Percentiles rank a stretch among this genome's conserved stretches.
phyloP scores from a whole-genome alignment of 2,329 filamentous ascomycete species.

The Fusarium multiceps region DNA sequence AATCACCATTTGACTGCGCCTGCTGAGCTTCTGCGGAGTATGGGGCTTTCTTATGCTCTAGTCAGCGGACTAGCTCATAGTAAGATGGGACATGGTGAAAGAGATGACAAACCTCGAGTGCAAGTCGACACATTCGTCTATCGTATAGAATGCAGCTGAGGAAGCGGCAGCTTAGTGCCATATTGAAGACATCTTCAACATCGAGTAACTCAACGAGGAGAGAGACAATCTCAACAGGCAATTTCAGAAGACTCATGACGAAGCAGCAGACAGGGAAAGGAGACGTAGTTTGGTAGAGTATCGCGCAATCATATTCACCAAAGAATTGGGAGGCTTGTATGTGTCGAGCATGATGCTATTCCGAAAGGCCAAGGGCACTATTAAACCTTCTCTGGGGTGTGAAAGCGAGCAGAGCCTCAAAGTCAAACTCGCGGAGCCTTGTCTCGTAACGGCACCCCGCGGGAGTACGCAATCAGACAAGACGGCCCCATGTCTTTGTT shows the following conservation, averaged over 20 bases:
- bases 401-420: slow-evolving; percentile 30
- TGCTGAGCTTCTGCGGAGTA: slow-evolving; percentile 42
- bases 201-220: slow-evolving; percentile 66
- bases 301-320: slow-evolving; percentile 23
- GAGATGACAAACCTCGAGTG: slow-evolving; percentile 64
- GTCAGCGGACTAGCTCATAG: slow-evolving; percentile 33
- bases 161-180: slow-evolving; percentile 64
- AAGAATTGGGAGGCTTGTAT: neutral
- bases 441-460: neutral
- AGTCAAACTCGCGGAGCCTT: neutral
- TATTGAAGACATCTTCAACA: slow-evolving; percentile 67
- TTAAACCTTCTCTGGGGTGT: slow-evolving; percentile 8
- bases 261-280: slow-evolving; percentile 6
- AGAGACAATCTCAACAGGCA: slow-evolving; percentile 75
- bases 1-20: slow-evolving; percentile 34
- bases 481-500: slow-evolving; percentile 8
- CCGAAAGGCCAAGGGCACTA: neutral
- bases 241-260: slow-evolving; percentile 54
- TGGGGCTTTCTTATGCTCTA: slow-evolving; percentile 33
- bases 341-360: slow-evolving; percentile 16
- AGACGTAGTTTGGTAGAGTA: neutral
- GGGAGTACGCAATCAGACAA: neutral
- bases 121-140: slow-evolving; percentile 66
- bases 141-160: slow-evolving; percentile 64
- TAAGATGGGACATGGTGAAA: neutral